Evolutionary conservation across 768 basidiomycete species (phyloP).

Genomic region (Butyriboletus loyo): DNA sequence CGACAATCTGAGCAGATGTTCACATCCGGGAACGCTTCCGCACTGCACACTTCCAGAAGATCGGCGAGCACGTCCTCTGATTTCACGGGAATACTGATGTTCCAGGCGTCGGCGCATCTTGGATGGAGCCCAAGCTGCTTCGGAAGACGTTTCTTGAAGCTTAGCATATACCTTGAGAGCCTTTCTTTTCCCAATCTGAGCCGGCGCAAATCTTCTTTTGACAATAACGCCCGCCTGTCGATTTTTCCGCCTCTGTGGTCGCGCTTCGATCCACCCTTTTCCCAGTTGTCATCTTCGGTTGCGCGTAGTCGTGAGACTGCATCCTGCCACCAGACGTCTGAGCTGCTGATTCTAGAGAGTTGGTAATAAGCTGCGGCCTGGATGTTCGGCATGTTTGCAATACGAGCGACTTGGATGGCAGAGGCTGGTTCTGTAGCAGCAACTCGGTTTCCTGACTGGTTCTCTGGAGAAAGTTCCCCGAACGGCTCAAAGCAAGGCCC

Average conservation of each 20-base stretch:
- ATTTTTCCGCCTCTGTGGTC: background rate
- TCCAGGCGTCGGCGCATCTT: background rate
- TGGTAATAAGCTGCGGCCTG: slow-evolving; percentile 3
- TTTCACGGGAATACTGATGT: background rate
- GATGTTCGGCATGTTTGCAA: slow-evolving; percentile 1
- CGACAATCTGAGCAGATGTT: background rate
- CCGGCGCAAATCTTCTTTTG: slow-evolving; percentile 1
- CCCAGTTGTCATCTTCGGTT: background rate
- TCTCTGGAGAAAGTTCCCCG: background rate
- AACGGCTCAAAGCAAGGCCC: background rate
- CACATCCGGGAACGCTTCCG: background rate
- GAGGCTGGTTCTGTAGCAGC: background rate
- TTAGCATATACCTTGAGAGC: background rate
- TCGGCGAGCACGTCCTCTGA: background rate
- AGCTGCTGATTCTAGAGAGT: background rate
- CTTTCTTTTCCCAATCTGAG: background rate
- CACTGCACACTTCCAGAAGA: slow-evolving; percentile 1
- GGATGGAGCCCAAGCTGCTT: slow-evolving; percentile 1
- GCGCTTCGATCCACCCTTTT: background rate
- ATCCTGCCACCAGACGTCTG: background rate
- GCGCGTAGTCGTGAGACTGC: background rate
- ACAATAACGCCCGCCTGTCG: background rate
- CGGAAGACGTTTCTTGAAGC: background rate
- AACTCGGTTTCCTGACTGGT: background rate
- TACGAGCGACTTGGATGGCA: slow-evolving; percentile 3